These are phyloP conservation scores for Penicillium oxalicum DNA, from an alignment of 2,329 filamentous ascomycete species.

Conservation along the genomic window DNA sequence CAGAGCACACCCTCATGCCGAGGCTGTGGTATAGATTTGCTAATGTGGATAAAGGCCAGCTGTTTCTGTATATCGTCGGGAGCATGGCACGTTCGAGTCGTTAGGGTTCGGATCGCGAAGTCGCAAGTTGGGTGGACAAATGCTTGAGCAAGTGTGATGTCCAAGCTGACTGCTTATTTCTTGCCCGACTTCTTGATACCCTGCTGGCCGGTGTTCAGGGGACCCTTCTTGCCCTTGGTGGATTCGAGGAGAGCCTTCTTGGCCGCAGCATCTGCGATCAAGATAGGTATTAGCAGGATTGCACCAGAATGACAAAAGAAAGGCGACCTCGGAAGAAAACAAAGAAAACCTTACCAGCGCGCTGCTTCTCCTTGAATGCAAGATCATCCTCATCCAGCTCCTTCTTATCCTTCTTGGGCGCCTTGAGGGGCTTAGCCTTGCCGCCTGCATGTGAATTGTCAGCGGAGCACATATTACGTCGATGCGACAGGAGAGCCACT, in stretches of 20 bases:
- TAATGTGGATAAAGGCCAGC: constrained; percentile 3
- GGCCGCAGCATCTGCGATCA: constrained; percentile 65
- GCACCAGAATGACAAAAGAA: constrained; percentile 4
- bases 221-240: constrained; percentile 74
- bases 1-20: no score
- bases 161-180: constrained; percentile 56
- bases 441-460: constrained; percentile 51
- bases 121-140: not conserved
- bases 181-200: constrained; percentile 98
- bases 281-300: not conserved
- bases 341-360: constrained; percentile 58
- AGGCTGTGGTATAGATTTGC: constrained; percentile 1
- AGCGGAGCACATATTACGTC: constrained; percentile 9
- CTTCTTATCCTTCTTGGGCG: constrained; percentile 75
- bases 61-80: constrained; percentile 10
- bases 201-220: constrained; percentile 74
- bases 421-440: constrained; percentile 81
- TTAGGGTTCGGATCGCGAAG: constrained; percentile 7
- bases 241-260: constrained; percentile 78
- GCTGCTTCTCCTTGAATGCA: constrained; percentile 77
- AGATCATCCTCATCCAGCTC: constrained; percentile 83
- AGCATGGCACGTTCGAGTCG: constrained; percentile 21
- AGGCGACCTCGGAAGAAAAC: not conserved
- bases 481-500: constrained; percentile 11
- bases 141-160: not conserved